These are phyloP conservation scores for Claviceps monticola DNA, from an alignment of 2,329 filamentous ascomycete species.

Conservation along the genomic window DNA sequence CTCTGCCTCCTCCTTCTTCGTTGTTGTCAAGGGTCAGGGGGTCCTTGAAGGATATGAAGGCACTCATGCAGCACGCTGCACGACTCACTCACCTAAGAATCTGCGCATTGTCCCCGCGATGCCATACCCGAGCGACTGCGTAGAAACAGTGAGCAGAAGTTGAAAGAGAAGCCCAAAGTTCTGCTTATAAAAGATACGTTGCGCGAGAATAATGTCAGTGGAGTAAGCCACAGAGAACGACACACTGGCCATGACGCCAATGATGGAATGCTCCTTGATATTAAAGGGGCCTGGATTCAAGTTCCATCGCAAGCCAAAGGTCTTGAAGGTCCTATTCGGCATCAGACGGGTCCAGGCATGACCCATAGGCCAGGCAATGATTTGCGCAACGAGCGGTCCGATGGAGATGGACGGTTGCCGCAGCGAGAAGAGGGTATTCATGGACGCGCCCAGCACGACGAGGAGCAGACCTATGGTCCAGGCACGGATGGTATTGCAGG, in stretches of 20 bases:
- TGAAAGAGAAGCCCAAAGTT: constrained; percentile 54
- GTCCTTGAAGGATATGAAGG: background rate
- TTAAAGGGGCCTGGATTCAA: constrained; percentile 59
- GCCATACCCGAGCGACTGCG: constrained; percentile 56
- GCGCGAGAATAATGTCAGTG: constrained; percentile 60
- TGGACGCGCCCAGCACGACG: constrained; percentile 41
- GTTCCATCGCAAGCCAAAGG: constrained; percentile 39
- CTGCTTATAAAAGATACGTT: constrained; percentile 58
- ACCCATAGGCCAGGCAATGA: constrained; percentile 50
- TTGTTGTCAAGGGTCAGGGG: background rate
- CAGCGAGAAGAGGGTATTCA: constrained; percentile 51
- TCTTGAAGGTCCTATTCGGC: constrained; percentile 33
- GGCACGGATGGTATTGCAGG: constrained; percentile 51
- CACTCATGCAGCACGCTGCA: background rate
- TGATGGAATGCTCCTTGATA: constrained; percentile 55
- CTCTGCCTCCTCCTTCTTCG: too few relatives aligned
- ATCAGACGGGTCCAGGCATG: constrained; percentile 44
- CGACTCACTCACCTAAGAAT: constrained; percentile 36
- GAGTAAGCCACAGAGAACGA: constrained; percentile 58
- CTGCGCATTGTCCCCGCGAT: constrained; percentile 54
- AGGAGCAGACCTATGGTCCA: constrained; percentile 48
- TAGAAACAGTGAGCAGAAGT: constrained; percentile 51
- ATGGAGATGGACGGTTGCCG: constrained; percentile 48
- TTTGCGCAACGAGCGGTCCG: constrained; percentile 46
- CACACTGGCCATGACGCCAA: constrained; percentile 58